A percentile compares a stretch with the other conserved stretches of the same genome.
phyloP scores from a whole-genome alignment of 129 eudicot genomes.

The Heracleum sosnowskyi region DNA sequence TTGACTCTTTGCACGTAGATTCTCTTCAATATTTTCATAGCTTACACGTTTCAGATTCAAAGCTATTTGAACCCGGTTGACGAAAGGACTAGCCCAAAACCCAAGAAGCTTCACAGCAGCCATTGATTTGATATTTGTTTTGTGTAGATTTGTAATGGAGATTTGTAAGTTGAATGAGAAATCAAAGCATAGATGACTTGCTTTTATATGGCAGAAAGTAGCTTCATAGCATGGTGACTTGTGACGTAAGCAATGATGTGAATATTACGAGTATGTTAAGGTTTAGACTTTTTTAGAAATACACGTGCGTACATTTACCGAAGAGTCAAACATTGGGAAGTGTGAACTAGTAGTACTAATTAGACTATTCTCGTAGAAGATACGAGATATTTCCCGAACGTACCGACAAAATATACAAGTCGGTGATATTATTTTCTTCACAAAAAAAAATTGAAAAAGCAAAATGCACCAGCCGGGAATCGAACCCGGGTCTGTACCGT shows the following conservation, averaged over 20 bases:
- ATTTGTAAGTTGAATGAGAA: background rate
- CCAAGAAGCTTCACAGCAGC: constrained; percentile 2
- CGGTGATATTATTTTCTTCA: no score
- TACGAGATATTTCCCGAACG: no score
- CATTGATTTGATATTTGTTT: background rate
- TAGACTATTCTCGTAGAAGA: no score
- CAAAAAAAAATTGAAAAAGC: background rate
- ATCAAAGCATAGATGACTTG: background rate
- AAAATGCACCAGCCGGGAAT: constrained; percentile 12
- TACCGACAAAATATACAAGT: no score
- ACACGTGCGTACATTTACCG: background rate
- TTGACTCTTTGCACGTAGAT: constrained; percentile 16
- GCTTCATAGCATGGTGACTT: background rate
- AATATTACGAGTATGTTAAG: background rate
- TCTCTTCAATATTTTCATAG: background rate
- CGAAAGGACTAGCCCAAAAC: background rate
- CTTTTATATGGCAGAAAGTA: background rate
- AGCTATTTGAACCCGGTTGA: constrained; percentile 29
- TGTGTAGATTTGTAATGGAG: background rate
- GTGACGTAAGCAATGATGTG: background rate
- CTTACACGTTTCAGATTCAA: constrained; percentile 32
- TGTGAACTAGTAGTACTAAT: no score
- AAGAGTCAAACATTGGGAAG: background rate
- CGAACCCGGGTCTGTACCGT: constrained; percentile 91
- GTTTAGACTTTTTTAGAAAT: no score